These are phyloP conservation scores for Xylariaceae sp. DNA, from an alignment of 2,329 filamentous ascomycete species.

Conservation along the genomic window DNA sequence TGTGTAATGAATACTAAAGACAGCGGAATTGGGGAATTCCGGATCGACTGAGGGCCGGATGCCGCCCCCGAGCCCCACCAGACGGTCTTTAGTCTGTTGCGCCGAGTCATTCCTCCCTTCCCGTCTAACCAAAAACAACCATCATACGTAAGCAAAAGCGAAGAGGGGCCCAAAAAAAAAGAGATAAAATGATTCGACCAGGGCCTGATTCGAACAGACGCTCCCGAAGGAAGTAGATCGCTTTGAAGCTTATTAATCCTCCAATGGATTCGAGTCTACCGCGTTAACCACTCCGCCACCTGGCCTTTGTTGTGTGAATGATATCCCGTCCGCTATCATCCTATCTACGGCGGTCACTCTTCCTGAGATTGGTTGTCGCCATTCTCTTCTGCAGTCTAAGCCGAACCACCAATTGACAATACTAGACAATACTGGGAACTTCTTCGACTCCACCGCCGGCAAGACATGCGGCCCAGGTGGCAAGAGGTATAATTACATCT, in stretches of 20 bases:
- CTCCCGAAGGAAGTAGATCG: constrained; percentile 1
- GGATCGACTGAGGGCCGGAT: not conserved
- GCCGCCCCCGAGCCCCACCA: not conserved
- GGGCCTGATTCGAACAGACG: constrained; percentile 2
- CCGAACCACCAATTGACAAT: too few relatives aligned
- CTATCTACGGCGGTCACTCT: too few relatives aligned
- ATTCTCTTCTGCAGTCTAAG: too few relatives aligned
- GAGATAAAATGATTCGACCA: not conserved
- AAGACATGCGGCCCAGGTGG: too few relatives aligned
- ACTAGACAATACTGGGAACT: too few relatives aligned
- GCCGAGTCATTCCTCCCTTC: not conserved
- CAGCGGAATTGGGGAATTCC: too few relatives aligned
- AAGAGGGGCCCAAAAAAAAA: not conserved
- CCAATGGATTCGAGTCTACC: constrained; percentile 13
- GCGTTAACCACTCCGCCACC: constrained; percentile 19
- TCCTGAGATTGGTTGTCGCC: too few relatives aligned
- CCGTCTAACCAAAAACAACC: not conserved
- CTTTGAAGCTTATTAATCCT: not conserved
- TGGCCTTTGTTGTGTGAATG: constrained; percentile 1
- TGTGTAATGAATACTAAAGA: too few relatives aligned
- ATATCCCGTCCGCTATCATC: too few relatives aligned
- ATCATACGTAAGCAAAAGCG: not conserved
- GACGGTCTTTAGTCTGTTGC: not conserved
- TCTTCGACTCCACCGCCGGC: too few relatives aligned
- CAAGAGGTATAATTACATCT: too few relatives aligned